Evolutionary conservation across 1,284 basidiomycete genomes (phyloP), one percentile per base, ranked within the genome.

Genomic region (Cryptococcus sp.): DNA sequence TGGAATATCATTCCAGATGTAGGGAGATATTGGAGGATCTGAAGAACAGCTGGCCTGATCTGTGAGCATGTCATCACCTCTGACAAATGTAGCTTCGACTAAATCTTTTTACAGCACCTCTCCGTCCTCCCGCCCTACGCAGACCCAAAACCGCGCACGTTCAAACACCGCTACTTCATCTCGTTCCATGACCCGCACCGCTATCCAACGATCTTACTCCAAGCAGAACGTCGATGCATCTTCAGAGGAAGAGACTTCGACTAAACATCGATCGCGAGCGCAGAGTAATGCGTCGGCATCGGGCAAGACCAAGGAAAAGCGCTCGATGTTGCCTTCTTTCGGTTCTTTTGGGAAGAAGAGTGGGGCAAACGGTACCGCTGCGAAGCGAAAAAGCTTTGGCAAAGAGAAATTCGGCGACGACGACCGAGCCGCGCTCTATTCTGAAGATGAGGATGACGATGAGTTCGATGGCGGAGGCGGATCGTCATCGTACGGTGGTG

Each of bases 1-100:
- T 87, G 54, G 85, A 86, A 49, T 93, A 85, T 69, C 86, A 86
- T n/a, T 82, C 84, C 57, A 83, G 87, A 57, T 89, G 89, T 66
- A 77, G 86, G 20, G 85, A 86, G 13, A 83, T 89, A 7, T 75
- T 93, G 64, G 82, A 83, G 41, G 88, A 90, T 43, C 83, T 87
- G 47, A 85, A 84, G 64, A 73, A 77, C 0, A 81, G 82, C 15
- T 93, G 90, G 89, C 81, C 83, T 49, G 80, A 47, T 20, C 27
- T 42, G 52, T 54, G 20, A n/a, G 52, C 17, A 16, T 45, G 20
- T 23, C n/a, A 20, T 15, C 19, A 49, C 16, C 11, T 49, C n/a
- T 30, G 39, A 17, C 6, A 16, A 5, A 15, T 42, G 13, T 20
- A 52, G 50, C n/a, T 39, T 3, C 35, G 27, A 23, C 35, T 35